Conservation (phyloP, 441 rosid genomes). For the Manihot esculenta region DNA sequence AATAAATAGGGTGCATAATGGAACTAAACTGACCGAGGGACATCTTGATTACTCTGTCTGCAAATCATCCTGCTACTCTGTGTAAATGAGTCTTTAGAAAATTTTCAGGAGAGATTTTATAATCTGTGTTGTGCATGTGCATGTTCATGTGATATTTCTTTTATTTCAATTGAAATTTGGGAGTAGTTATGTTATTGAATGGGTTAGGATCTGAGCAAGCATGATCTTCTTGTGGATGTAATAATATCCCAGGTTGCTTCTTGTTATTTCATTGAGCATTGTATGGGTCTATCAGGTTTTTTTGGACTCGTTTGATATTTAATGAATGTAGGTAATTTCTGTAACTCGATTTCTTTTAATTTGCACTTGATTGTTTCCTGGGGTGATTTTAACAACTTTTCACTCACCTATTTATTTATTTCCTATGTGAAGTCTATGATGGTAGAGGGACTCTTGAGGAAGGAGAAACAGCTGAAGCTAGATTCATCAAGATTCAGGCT, state of each 20-base stretch:
- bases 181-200: background rate
- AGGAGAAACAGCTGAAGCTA: conserved; percentile 94
- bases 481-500: conserved; percentile 98
- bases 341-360: background rate
- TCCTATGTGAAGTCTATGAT: conserved; percentile 64
- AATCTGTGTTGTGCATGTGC: background rate
- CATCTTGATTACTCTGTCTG: background rate
- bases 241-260: background rate
- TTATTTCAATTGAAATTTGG: background rate
- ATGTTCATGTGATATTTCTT: background rate
- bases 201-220: conserved; percentile 15
- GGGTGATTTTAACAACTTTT: background rate
- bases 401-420: conserved; percentile 23
- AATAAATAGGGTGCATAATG: background rate
- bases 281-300: background rate
- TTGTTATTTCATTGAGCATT: background rate
- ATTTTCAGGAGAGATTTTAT: background rate
- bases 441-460: conserved; percentile 90
- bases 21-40: background rate
- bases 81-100: background rate
- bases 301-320: background rate
- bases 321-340: background rate
- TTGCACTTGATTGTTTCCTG: conserved; percentile 5
- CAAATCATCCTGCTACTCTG: background rate
- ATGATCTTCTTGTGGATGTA: background rate